These are phyloP conservation scores for Sarcodon sp. DNA, from an alignment of 768 basidiomycete genomes.

Conservation along the genomic window DNA sequence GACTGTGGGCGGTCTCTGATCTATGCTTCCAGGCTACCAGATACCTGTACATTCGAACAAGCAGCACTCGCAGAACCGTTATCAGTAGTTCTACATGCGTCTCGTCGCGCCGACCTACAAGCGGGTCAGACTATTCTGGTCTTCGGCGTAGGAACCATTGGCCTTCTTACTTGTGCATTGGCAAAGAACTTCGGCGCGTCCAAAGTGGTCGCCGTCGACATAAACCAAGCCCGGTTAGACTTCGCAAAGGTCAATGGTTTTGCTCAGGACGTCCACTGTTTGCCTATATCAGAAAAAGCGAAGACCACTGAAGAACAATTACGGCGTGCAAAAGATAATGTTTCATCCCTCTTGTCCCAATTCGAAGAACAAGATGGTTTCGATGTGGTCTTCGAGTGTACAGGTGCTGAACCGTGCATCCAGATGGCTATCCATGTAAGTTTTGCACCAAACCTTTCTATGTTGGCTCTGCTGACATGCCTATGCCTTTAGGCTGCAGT, in stretches of 20 bases:
- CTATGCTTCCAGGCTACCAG: conserved; percentile 45
- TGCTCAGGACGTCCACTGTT: conserved; percentile 57
- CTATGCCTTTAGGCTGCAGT: conserved; percentile 47
- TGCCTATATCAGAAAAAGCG: conserved; percentile 36
- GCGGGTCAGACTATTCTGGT: conserved; percentile 69
- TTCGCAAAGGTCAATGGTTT: conserved; percentile 72
- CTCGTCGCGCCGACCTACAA: conserved; percentile 27
- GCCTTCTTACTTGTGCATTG: conserved; percentile 77
- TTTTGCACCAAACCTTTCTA: conserved; percentile 5
- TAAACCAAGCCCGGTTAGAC: conserved; percentile 68
- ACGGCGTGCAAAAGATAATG: conserved; percentile 45
- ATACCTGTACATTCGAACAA: conserved; percentile 60
- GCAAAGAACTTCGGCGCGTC: conserved; percentile 61
- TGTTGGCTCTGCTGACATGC: conserved; percentile 6
- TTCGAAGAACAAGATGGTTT: conserved; percentile 68
- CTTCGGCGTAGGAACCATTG: conserved; percentile 89
- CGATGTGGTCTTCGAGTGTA: conserved; percentile 91
- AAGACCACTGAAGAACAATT: conserved; percentile 46
- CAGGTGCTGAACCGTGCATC: conserved; percentile 85
- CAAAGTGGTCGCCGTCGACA: conserved; percentile 70
- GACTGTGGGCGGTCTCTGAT: not conserved
- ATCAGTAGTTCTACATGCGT: conserved; percentile 69
- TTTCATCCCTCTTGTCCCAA: conserved; percentile 33
- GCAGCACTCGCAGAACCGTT: conserved; percentile 91
- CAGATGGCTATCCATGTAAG: conserved; percentile 86